Base-by-base conservation (phyloP, 148 eudicot genomes). In the Rhododendron molle region DNA sequence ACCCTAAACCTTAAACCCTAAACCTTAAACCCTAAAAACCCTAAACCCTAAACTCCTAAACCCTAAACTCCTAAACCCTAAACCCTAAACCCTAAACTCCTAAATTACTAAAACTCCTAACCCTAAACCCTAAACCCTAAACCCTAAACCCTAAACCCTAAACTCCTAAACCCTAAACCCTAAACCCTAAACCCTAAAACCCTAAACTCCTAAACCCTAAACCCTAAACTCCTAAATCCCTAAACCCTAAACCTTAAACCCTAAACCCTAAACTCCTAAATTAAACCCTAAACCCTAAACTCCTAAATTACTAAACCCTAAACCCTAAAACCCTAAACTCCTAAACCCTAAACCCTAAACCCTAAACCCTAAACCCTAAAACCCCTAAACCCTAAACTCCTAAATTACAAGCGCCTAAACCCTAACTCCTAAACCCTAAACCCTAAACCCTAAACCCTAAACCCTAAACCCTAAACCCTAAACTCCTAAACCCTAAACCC, bases 11-110 rank as follows among this genome's bases (percentile, higher is more conserved):
- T 1, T 32, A 32, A 32, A 32, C 86, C 86, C 47, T 11, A 84
- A 84, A 58, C 86, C 81, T 7, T 44, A 67, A 21, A 10, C 80
- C 86, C 67, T 26, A 84, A 84, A 46, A 50, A 49, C 86, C 81
- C 81, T 76, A 84, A 84, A 76, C 69, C 86, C 81, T 76, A 84
- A 84, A 76, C 86, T n/a, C 86, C 86, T 73, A 84, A 83, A 84
- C 79, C 81, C 81, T 76, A 76, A 84, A n/a, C n/a, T n/a, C 86
- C 80, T 72, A 84, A 84, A 72, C 86, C 80, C 86, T 76, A 74
- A 74, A 76, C 81, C 81, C 86, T n/a, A 76, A 74, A 7, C 86
- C 81, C 81, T 50, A 80, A 74, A 32, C 50, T n/a, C n/a, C n/a
- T n/a, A n/a, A n/a, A n/a, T n/a, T n/a, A n/a, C 79, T 1, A 32